Percentiles rank a stretch among this genome's conserved stretches.
Conservation (phyloP, 2,329 filamentous ascomycete genomes). For the Aspergillus sp. region DNA sequence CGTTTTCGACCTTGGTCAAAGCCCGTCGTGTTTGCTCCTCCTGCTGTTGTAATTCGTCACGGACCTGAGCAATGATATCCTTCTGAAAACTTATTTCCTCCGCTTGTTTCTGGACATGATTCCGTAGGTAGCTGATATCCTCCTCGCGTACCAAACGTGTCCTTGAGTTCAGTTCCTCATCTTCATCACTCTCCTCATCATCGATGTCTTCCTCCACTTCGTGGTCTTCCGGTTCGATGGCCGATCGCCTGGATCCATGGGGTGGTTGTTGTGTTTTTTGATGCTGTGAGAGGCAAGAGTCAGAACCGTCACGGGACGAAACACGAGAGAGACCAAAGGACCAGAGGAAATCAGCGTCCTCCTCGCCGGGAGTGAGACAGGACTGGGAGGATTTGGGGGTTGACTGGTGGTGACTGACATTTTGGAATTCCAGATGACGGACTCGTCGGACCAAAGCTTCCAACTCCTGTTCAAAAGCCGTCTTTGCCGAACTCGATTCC, state of each 20-base stretch:
- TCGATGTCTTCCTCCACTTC: constrained; percentile 33
- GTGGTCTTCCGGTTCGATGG: constrained; percentile 34
- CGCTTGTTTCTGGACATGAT: constrained; percentile 91
- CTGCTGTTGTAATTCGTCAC: constrained; percentile 81
- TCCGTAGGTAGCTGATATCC: constrained; percentile 80
- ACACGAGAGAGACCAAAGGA: constrained; percentile 38
- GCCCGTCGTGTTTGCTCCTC: constrained; percentile 81
- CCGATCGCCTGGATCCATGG: constrained; percentile 39
- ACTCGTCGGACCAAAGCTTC: constrained; percentile 75
- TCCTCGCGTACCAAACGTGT: constrained; percentile 66
- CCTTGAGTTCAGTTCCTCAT: constrained; percentile 56
- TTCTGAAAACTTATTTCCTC: constrained; percentile 87
- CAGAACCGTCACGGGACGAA: constrained; percentile 37
- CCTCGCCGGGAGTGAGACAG: constrained; percentile 61
- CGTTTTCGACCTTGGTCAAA: constrained; percentile 78
- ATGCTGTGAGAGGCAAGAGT: constrained; percentile 38
- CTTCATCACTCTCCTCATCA: constrained; percentile 40
- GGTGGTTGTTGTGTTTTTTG: constrained; percentile 41
- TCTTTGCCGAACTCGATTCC: constrained; percentile 72
- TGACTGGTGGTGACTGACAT: constrained; percentile 70
- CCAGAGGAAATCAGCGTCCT: constrained; percentile 36
- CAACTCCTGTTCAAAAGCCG: constrained; percentile 78
- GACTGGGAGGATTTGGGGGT: constrained; percentile 69
- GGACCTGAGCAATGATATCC: constrained; percentile 81
- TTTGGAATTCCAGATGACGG: constrained; percentile 78